Conservation (phyloP, 2,329 filamentous ascomycete species). For the Pseudogymnoascus verrucosus region DNA sequence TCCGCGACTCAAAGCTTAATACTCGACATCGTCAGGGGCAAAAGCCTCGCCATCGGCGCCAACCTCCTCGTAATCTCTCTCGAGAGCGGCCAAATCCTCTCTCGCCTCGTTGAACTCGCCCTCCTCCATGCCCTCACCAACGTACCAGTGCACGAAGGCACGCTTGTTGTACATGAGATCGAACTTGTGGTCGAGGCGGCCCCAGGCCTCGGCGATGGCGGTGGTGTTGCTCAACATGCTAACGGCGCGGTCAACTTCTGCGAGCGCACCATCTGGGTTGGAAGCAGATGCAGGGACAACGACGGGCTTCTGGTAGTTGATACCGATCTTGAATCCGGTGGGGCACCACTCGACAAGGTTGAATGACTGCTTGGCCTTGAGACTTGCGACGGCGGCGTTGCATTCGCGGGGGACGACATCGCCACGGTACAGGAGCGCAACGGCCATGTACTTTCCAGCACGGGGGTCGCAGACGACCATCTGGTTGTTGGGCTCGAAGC, state of each 20-base stretch:
- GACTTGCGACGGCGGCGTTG: conserved; percentile 47
- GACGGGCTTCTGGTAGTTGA: conserved; percentile 55
- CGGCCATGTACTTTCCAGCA: conserved; percentile 63
- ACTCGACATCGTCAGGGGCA: conserved; percentile 40
- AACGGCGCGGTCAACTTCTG: conserved; percentile 45
- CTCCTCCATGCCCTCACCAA: conserved; percentile 64
- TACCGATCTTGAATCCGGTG: conserved; percentile 61
- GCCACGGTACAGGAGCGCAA: conserved; percentile 57
- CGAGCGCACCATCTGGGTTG: conserved; percentile 38
- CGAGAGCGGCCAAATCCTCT: conserved; percentile 57
- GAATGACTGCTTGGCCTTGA: conserved; percentile 57
- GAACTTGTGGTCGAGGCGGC: conserved; percentile 57
- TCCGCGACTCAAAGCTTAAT: conserved; percentile 18
- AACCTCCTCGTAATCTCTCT: conserved; percentile 59
- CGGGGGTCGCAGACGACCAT: conserved; percentile 62
- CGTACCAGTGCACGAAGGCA: conserved; percentile 65
- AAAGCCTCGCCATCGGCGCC: conserved; percentile 46
- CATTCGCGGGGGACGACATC: conserved; percentile 58
- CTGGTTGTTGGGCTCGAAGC: conserved; percentile 61
- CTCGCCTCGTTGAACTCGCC: conserved; percentile 59
- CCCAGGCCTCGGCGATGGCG: conserved; percentile 58
- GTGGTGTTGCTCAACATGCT: conserved; percentile 62
- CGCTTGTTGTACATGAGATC: conserved; percentile 64
- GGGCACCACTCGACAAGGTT: conserved; percentile 63
- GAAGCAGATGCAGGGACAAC: conserved; percentile 36